A percentile compares a stretch with the other conserved stretches of the same genome.
Conservation (phyloP, 148 eudicot genomes). For the Arctostaphylos glauca region DNA sequence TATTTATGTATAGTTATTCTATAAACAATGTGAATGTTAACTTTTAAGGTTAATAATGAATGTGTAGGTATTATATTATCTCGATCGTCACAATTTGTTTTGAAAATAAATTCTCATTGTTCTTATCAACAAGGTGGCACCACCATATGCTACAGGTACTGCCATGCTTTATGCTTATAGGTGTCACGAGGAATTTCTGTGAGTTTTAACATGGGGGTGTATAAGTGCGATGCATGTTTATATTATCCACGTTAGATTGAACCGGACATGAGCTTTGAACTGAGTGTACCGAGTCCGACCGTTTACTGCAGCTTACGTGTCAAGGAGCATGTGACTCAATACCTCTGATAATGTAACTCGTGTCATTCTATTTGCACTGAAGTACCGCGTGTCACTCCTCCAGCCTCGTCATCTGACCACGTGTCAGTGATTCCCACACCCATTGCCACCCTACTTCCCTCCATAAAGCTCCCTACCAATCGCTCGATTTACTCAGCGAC, state of each 20-base stretch:
- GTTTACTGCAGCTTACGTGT: background rate
- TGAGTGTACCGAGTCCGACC: background rate
- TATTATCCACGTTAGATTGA: background rate
- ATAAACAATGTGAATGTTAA: too few relatives aligned
- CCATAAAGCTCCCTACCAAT: background rate
- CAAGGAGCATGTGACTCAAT: background rate
- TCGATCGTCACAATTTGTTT: too few relatives aligned
- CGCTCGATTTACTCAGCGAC: background rate
- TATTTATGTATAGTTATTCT: too few relatives aligned
- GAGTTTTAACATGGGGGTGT: too few relatives aligned
- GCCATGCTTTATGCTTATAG: too few relatives aligned
- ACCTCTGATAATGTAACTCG: background rate
- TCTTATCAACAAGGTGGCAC: too few relatives aligned
- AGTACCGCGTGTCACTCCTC: background rate
- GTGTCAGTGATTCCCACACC: background rate
- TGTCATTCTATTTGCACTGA: background rate
- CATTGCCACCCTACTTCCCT: background rate
- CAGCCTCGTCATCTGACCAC: constrained; percentile 1
- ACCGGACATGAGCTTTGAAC: background rate
- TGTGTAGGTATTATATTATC: too few relatives aligned
- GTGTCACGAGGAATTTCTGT: too few relatives aligned
- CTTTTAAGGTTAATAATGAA: too few relatives aligned
- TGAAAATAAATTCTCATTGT: too few relatives aligned
- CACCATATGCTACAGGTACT: too few relatives aligned
- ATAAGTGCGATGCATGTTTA: too few relatives aligned